Conservation (phyloP, 2,329 filamentous ascomycete genomes). For the Zymoseptoria pseudotritici region DNA sequence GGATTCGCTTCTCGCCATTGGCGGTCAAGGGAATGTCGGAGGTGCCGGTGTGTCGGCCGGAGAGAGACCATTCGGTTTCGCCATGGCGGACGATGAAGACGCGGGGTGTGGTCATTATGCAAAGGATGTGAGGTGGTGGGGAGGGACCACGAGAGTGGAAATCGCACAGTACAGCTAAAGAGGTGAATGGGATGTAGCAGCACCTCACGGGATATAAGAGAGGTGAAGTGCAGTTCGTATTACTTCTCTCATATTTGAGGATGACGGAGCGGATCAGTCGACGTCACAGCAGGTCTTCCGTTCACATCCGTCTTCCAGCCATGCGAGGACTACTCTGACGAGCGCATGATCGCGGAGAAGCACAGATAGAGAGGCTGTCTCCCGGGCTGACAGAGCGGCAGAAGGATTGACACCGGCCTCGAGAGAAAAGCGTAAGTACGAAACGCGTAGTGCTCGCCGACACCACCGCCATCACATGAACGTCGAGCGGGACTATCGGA, state of each 20-base stretch:
- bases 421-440: neutral
- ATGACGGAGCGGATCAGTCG: neutral
- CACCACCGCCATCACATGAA: neutral
- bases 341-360: neutral
- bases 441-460: neutral
- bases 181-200: neutral
- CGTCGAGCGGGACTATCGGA: too few relatives aligned
- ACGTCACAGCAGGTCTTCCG: neutral
- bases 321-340: neutral
- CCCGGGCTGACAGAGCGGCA: neutral
- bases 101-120: constrained; percentile 36
- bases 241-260: neutral
- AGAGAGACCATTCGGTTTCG: constrained; percentile 94
- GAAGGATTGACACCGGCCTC: neutral
- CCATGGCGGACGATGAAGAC: constrained; percentile 61
- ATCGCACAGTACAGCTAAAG: neutral
- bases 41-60: constrained; percentile 68
- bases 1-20: constrained; percentile 56
- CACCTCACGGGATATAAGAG: neutral
- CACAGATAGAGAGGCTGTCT: neutral
- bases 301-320: neutral
- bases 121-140: neutral
- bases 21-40: constrained; percentile 78
- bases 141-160: neutral
- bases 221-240: neutral